A percentile compares a stretch with the other conserved stretches of the same genome.
These are phyloP conservation scores for Grosmannia huntii DNA, from an alignment of 2,329 filamentous ascomycete species.

Conservation along the genomic window DNA sequence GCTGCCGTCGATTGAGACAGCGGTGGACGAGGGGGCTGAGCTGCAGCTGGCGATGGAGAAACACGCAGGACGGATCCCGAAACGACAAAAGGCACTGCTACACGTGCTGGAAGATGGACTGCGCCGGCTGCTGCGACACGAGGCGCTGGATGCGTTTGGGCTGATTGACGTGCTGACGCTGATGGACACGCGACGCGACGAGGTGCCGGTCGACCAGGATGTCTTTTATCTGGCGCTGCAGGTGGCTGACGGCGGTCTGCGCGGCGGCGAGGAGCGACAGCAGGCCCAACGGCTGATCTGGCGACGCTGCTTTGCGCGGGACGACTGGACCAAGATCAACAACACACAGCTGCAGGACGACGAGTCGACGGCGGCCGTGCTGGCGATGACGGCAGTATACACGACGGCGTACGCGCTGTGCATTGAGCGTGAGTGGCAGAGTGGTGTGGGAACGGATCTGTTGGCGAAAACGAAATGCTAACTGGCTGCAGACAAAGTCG, in stretches of 20 bases:
- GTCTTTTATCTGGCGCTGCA: slow-evolving; percentile 68
- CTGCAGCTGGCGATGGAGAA: slow-evolving; percentile 62
- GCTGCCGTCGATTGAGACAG: slow-evolving; percentile 50
- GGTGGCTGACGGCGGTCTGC: slow-evolving; percentile 41
- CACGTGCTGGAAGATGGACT: slow-evolving; percentile 61
- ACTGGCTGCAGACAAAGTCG: slow-evolving; percentile 16
- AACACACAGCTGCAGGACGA: slow-evolving; percentile 66
- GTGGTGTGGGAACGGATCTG: background rate
- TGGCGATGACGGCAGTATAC: slow-evolving; percentile 56
- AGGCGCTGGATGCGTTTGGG: slow-evolving; percentile 64
- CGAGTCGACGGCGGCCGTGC: slow-evolving; percentile 45
- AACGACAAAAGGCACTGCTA: slow-evolving; percentile 52
- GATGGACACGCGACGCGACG: slow-evolving; percentile 48
- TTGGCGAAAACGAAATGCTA: background rate
- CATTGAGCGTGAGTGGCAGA: slow-evolving; percentile 43
- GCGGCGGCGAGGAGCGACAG: slow-evolving; percentile 39
- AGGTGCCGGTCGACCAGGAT: slow-evolving; percentile 40
- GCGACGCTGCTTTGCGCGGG: slow-evolving; percentile 72
- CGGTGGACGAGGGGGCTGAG: slow-evolving; percentile 70
- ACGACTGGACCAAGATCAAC: slow-evolving; percentile 75
- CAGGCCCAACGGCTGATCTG: slow-evolving; percentile 58
- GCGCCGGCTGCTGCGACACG: slow-evolving; percentile 55
- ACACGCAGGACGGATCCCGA: slow-evolving; percentile 42
- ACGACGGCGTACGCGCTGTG: slow-evolving; percentile 52
- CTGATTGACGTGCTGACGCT: slow-evolving; percentile 68